These are phyloP conservation scores for Alternaria arborescens DNA, from an alignment of 2,329 filamentous ascomycete genomes.

Conservation along the genomic window DNA sequence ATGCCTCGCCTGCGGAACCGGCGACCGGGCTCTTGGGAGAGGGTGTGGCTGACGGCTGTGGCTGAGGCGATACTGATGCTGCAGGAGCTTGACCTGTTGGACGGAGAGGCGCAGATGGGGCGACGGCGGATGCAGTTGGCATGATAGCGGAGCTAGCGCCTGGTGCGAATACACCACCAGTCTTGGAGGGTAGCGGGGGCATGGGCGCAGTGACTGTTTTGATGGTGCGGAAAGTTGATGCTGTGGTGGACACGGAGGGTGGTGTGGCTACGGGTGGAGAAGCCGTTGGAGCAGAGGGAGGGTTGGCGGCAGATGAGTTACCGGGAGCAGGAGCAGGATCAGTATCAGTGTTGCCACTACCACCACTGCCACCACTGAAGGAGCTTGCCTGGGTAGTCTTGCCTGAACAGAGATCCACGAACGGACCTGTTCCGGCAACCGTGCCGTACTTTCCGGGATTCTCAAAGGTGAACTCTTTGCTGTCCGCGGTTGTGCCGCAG, in stretches of 20 bases:
- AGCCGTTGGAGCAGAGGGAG: constrained; percentile 11
- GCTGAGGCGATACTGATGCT: not conserved
- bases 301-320: constrained; percentile 8
- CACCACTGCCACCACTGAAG: constrained; percentile 1
- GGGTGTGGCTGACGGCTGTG: not conserved
- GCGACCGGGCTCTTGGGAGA: not conserved
- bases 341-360: not conserved
- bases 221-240: constrained; percentile 33
- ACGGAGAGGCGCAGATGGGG: not conserved
- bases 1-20: constrained; percentile 23
- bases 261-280: constrained; percentile 9
- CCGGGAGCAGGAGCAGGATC: constrained; percentile 9
- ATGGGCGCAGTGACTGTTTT: constrained; percentile 36
- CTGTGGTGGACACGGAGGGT: constrained; percentile 1
- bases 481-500: constrained; percentile 63
- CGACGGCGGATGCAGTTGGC: not conserved
- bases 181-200: constrained; percentile 6
- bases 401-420: constrained; percentile 36
- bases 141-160: not conserved
- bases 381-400: constrained; percentile 4
- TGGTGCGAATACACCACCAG: not conserved
- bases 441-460: constrained; percentile 65
- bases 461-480: constrained; percentile 62
- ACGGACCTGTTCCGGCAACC: constrained; percentile 33
- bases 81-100: constrained; percentile 4